Conservation (phyloP, 1,284 basidiomycete genomes). For the Somion occarium region DNA sequence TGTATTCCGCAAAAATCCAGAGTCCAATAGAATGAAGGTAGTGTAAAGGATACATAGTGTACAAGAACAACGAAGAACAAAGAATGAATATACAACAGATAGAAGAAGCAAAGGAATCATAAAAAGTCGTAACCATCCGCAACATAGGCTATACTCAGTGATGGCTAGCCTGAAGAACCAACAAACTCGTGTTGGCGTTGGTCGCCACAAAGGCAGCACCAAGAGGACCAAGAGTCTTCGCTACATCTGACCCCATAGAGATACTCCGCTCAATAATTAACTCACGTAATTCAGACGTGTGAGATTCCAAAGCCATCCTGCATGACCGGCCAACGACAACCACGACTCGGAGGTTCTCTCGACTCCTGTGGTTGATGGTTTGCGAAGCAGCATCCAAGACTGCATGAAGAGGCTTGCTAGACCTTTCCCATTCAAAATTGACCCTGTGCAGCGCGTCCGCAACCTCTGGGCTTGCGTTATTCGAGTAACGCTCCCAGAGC, state of each 20-base stretch:
- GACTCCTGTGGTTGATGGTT: conserved; percentile 12
- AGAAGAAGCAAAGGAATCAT: background rate
- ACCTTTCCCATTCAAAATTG: conserved; percentile 42
- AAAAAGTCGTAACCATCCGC: background rate
- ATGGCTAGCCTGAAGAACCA: conserved; percentile 21
- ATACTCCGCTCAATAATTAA: conserved; percentile 15
- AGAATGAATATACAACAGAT: too few relatives aligned
- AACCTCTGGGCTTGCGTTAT: conserved; percentile 25
- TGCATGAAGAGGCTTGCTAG: conserved; percentile 51
- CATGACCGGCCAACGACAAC: conserved; percentile 74
- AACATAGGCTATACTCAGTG: background rate
- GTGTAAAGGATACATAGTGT: too few relatives aligned
- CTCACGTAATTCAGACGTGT: conserved; percentile 41
- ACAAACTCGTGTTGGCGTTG: conserved; percentile 19
- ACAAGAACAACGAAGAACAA: too few relatives aligned
- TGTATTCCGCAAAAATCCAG: background rate
- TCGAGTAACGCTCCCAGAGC: conserved; percentile 54
- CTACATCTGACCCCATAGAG: conserved; percentile 8
- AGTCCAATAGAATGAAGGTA: too few relatives aligned
- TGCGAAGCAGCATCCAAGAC: conserved; percentile 36
- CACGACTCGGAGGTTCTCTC: conserved; percentile 36
- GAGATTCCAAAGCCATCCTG: conserved; percentile 54
- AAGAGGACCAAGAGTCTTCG: conserved; percentile 15
- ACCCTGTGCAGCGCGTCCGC: conserved; percentile 50
- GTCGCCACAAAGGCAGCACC: conserved; percentile 21